Base-by-base conservation (phyloP, 805 yeast genomes). In the Kazachstania bromeliacearum region DNA sequence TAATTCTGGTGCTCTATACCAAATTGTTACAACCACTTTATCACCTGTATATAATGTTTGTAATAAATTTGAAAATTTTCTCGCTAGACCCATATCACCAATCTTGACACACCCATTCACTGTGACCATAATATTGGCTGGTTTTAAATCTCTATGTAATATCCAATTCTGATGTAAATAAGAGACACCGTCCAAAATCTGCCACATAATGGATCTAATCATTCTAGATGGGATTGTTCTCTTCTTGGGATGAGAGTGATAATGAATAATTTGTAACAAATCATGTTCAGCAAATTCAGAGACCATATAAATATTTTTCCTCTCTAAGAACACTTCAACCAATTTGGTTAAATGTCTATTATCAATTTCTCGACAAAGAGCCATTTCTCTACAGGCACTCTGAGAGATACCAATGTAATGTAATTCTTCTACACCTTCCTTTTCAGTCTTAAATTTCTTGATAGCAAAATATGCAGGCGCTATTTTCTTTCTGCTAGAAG, bases 261-360 rank as follows among this genome's bases (percentile, higher is more conserved):
- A 82, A 59, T 92, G 98, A 41, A 92, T 88, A 35, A 92, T 85
- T 59, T 92, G 98, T 42, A 92, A 63, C 40, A 92, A 63, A 61
- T 92, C 99, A 60, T 92, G 95, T 58, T 92, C 99, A 29, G 96
- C 95, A 59, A 77, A 92, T 55, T 89, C 98, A 57, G 85, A 87
- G 26, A 92, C 85, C 92, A 92, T 84, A 60, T 85, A 92, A 31
- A 92, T 88, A 44, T 85, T 73, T 59, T 85, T 89, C 48, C 79
- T 82, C 53, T 92, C 96, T 35, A 92, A 62, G 8, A 88, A 76
- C 37, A 85, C 83, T 56, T 88, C 96, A 5, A 79, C 75, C 38
- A 94, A 66, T 44, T 73, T 74, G 7, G 92, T 83, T 36, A 92
- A 70, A 61, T 92, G 89, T 40, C 72, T 71, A 60, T 94, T 85